phyloP scores from a whole-genome alignment of 1,284 basidiomycete species.

The Pyrrhoderma lamaoense region DNA sequence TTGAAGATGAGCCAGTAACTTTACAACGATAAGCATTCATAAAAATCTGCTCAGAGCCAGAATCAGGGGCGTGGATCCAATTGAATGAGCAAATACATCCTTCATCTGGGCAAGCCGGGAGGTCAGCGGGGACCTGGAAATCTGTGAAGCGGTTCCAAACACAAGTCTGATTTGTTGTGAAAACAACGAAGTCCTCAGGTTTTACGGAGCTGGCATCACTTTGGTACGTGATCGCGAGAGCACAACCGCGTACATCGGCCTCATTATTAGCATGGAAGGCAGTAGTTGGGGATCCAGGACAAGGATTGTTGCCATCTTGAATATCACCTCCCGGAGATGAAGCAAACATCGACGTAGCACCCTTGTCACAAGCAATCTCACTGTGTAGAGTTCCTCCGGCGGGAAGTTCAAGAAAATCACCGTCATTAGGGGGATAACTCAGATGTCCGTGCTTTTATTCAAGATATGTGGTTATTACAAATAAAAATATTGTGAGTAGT shows the following conservation, averaged over 20 bases:
- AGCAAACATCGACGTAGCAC: slow-evolving; percentile 44
- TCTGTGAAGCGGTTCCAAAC: slow-evolving; percentile 61
- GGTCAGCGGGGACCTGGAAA: slow-evolving; percentile 53
- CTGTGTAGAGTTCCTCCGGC: slow-evolving; percentile 43
- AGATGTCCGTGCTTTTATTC: slow-evolving; percentile 40
- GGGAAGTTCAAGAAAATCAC: slow-evolving; percentile 51
- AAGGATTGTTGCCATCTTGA: slow-evolving; percentile 39
- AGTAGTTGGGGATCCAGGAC: slow-evolving; percentile 36
- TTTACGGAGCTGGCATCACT: slow-evolving; percentile 43
- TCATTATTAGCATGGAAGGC: slow-evolving; percentile 49
- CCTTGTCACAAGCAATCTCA: slow-evolving; percentile 52
- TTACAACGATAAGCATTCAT: slow-evolving; percentile 73
- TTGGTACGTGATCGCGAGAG: slow-evolving; percentile 66
- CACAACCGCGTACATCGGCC: slow-evolving; percentile 55
- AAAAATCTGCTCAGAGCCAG: slow-evolving; percentile 48
- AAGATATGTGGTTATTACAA: not conserved
- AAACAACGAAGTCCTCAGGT: slow-evolving; percentile 64
- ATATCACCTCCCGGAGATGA: slow-evolving; percentile 46
- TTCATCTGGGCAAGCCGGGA: slow-evolving; percentile 61
- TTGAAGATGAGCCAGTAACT: slow-evolving; percentile 49
- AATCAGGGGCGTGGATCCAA: slow-evolving; percentile 57
- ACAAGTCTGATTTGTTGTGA: slow-evolving; percentile 66
- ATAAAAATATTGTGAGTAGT: not conserved
- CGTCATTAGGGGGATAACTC: slow-evolving; percentile 45
- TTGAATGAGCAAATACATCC: slow-evolving; percentile 67